These are phyloP conservation scores for Eimeria tenella DNA, from an alignment of 169 alveolate species.

Conservation along the genomic window DNA sequence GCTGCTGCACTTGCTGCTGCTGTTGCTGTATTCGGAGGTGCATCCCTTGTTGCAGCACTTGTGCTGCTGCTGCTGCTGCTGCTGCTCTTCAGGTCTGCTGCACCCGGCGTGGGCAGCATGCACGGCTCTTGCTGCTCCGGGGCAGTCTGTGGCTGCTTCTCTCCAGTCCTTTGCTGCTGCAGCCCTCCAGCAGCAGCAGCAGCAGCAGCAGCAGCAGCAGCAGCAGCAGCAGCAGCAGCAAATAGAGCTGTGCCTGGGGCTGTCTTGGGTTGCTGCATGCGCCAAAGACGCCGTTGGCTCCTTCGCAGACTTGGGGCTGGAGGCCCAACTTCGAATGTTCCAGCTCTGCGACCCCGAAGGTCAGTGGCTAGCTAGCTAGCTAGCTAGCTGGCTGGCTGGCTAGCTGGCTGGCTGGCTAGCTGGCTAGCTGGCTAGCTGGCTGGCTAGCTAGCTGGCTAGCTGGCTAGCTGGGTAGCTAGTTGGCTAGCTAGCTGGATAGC, in stretches of 20 bases:
- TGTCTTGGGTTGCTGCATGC: background rate
- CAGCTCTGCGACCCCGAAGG: slow-evolving; percentile 35
- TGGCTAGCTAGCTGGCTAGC: no score
- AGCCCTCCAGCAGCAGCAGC: background rate
- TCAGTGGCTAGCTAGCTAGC: no score
- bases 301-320: background rate
- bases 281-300: background rate
- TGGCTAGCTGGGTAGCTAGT: no score
- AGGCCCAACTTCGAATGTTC: background rate
- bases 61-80: background rate
- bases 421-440: no score
- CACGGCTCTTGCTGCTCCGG: background rate
- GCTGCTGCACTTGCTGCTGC: background rate
- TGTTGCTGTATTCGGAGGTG: no score
- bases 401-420: no score
- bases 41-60: background rate
- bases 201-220: slow-evolving; percentile 33
- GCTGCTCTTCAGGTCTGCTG: background rate
- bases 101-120: background rate
- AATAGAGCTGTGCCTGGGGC: background rate
- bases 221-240: background rate
- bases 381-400: no score
- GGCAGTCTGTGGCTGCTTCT: background rate
- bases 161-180: slow-evolving; percentile 3
- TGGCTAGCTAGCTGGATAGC: no score